Conservation (phyloP, 148 eudicot species). For the Oxyria digyna region DNA sequence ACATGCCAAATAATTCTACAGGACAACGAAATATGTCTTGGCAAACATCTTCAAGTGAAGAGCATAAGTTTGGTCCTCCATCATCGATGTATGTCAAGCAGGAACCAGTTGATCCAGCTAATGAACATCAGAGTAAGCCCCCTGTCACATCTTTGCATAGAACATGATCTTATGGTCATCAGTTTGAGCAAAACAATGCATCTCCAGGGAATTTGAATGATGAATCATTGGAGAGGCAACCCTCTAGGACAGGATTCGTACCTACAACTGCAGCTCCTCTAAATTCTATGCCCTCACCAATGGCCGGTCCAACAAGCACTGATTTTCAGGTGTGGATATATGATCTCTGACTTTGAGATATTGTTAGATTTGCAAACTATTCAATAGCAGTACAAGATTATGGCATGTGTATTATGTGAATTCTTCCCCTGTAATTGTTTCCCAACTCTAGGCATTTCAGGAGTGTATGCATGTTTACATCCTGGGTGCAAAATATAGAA, state of each 20-base stretch:
- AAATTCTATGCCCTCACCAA: slow-evolving; percentile 24
- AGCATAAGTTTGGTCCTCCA: slow-evolving; percentile 32
- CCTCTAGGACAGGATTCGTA: slow-evolving; percentile 31
- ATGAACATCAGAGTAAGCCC: slow-evolving; percentile 42
- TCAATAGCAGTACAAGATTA: not conserved
- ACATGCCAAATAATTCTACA: slow-evolving; percentile 20
- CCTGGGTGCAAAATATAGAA: too few relatives aligned
- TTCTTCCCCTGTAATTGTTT: too few relatives aligned
- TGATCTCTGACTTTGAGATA: not conserved
- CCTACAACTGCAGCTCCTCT: slow-evolving; percentile 21
- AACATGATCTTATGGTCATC: slow-evolving; percentile 25
- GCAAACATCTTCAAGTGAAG: slow-evolving; percentile 34
- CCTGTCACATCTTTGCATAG: slow-evolving; percentile 29
- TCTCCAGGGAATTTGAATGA: slow-evolving; percentile 27
- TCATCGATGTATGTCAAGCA: slow-evolving; percentile 49
- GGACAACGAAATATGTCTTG: slow-evolving; percentile 38
- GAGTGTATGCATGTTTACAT: too few relatives aligned
- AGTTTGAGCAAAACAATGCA: slow-evolving; percentile 38
- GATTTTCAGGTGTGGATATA: slow-evolving; percentile 30
- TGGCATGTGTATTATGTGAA: not conserved
- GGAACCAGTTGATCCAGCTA: slow-evolving; percentile 49
- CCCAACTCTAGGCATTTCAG: too few relatives aligned
- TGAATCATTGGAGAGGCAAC: slow-evolving; percentile 43
- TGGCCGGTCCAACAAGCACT: slow-evolving; percentile 23
- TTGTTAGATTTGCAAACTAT: not conserved